Conservation (phyloP, 2,329 filamentous ascomycete species). For the Knoxdaviesia capensis region DNA sequence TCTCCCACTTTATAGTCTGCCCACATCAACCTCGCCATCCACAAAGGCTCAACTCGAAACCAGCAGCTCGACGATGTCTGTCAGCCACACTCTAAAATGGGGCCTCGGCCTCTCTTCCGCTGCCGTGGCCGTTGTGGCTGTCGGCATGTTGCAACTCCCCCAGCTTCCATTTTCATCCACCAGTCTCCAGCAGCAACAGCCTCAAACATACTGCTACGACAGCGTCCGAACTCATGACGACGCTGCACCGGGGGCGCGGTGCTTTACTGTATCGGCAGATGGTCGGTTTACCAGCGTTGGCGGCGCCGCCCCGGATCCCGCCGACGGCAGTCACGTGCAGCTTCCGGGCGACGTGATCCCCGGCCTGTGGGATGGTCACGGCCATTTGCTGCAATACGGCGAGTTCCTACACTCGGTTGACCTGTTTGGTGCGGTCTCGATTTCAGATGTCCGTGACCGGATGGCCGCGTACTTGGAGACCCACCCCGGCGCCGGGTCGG, state of each 20-base stretch:
- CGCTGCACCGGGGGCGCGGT: conserved; percentile 20
- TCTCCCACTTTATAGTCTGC: no score
- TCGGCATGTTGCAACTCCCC: no score
- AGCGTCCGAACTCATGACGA: conserved; percentile 16
- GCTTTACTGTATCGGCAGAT: conserved; percentile 29
- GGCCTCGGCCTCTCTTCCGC: no score
- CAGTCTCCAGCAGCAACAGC: background rate
- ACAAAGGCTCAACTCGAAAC: no score
- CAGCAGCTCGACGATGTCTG: no score
- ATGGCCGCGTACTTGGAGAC: conserved; percentile 27
- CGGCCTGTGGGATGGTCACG: conserved; percentile 52
- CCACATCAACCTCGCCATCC: no score
- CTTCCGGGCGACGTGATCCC: conserved; percentile 35
- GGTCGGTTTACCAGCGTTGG: conserved; percentile 31
- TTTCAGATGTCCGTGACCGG: conserved; percentile 31
- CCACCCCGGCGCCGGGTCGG: conserved; percentile 30
- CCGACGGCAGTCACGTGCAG: conserved; percentile 10
- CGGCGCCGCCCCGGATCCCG: conserved; percentile 11
- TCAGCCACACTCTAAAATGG: no score
- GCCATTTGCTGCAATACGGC: conserved; percentile 44
- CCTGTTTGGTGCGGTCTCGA: conserved; percentile 35
- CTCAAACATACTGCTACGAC: conserved; percentile 18
- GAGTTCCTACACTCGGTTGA: conserved; percentile 47
- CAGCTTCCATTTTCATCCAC: no score
- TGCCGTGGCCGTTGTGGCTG: no score